Conservation (phyloP, 2,329 filamentous ascomycete genomes). For the Pseudohalonectria lignicola region DNA sequence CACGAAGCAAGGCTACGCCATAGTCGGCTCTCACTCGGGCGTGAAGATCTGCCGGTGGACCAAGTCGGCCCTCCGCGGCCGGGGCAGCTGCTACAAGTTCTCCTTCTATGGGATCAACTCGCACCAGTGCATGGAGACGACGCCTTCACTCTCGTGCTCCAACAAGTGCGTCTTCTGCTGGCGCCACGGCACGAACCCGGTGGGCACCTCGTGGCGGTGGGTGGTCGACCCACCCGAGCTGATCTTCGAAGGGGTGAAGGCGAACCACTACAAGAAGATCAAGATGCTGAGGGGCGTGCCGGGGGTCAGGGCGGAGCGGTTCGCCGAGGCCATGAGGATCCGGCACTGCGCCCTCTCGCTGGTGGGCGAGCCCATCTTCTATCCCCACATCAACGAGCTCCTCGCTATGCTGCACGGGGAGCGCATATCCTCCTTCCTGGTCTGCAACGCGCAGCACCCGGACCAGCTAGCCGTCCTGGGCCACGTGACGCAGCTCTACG, state of each 20-base stretch:
- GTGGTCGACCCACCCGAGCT: conserved; percentile 81
- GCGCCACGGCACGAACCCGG: conserved; percentile 94
- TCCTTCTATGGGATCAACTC: conserved; percentile 96
- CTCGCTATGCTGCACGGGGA: conserved; percentile 71
- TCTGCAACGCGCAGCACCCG: conserved; percentile 95
- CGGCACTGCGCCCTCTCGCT: conserved; percentile 85
- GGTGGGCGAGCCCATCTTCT: conserved; percentile 97
- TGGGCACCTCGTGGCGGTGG: conserved; percentile 96
- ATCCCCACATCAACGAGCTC: conserved; percentile 94
- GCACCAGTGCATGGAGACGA: conserved; percentile 97
- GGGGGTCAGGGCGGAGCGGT: conserved; percentile 82
- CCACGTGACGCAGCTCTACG: conserved; percentile 89
- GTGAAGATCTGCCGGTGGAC: conserved; percentile 99
- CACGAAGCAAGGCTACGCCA: conserved; percentile 93
- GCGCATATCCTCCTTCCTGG: conserved; percentile 85
- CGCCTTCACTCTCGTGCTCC: conserved; percentile 85
- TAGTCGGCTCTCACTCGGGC: conserved; percentile 88
- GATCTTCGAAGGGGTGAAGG: conserved; percentile 85
- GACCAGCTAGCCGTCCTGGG: conserved; percentile 74
- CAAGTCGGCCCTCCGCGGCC: conserved; percentile 86
- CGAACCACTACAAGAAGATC: conserved; percentile 92
- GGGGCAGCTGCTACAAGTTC: conserved; percentile 95
- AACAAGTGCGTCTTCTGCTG: conserved; percentile 99
- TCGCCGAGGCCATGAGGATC: conserved; percentile 85
- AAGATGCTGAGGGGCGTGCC: conserved; percentile 93